A percentile compares a stretch with the other conserved stretches of the same genome.
Conservation (phyloP, 2,329 filamentous ascomycete genomes). For the Elsinoe australis region DNA sequence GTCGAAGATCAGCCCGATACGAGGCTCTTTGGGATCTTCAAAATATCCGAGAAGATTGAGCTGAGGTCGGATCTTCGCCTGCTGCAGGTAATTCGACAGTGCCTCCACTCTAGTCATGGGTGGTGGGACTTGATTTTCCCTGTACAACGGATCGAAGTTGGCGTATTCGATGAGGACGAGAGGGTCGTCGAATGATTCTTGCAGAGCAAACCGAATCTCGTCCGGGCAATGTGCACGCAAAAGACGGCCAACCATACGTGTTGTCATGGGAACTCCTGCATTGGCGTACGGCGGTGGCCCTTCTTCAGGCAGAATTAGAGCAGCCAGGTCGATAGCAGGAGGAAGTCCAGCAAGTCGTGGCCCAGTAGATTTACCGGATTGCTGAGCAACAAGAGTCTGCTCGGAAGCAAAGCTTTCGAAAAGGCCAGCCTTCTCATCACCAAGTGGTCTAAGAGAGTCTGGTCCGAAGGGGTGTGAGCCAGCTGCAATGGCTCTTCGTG, state of each 20-base stretch:
- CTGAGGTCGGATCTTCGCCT: conserved; percentile 28
- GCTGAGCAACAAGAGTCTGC: conserved; percentile 20
- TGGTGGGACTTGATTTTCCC: conserved; percentile 40
- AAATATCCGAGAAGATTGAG: conserved; percentile 62
- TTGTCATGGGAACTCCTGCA: conserved; percentile 37
- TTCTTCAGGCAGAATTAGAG: conserved; percentile 40
- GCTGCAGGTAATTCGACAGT: conserved; percentile 26
- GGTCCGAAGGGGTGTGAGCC: conserved; percentile 31
- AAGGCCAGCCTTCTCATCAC: conserved; percentile 15
- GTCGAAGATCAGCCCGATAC: conserved; percentile 68
- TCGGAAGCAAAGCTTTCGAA: conserved; percentile 19
- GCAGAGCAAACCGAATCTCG: conserved; percentile 30
- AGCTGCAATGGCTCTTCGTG: conserved; percentile 43
- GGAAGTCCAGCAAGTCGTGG: conserved; percentile 32
- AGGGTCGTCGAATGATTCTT: conserved; percentile 25
- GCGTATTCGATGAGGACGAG: conserved; percentile 61
- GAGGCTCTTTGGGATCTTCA: conserved; percentile 60
- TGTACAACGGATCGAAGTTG: conserved; percentile 42
- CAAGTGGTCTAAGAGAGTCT: conserved; percentile 13
- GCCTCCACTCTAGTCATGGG: conserved; percentile 40
- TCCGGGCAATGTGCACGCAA: conserved; percentile 25
- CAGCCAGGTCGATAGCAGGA: conserved; percentile 37
- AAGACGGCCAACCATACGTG: conserved; percentile 40
- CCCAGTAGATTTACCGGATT: conserved; percentile 35
- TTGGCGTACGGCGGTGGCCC: conserved; percentile 44